Evolutionary conservation across 2,329 filamentous ascomycete species (phyloP).

Genomic region (Pestalotiopsis sp.): DNA sequence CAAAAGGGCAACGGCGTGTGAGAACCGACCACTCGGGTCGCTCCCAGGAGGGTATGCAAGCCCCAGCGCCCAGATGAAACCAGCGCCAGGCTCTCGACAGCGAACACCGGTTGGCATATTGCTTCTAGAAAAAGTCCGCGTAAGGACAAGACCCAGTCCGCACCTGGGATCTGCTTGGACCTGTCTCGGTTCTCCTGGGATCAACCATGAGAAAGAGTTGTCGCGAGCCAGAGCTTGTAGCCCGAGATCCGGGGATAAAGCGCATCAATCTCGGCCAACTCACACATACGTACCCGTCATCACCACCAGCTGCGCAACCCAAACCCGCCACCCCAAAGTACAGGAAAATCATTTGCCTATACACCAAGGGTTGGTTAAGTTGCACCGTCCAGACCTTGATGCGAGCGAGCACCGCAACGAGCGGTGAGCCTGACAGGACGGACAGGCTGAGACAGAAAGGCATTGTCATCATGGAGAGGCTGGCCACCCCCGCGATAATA

Average conservation of each 20-base stretch:
- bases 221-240: background rate
- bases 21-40: conserved; percentile 6
- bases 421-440: background rate
- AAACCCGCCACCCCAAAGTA: background rate
- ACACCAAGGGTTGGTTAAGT: background rate
- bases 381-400: background rate
- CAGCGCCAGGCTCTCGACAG: background rate
- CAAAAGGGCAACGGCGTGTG: conserved; percentile 1
- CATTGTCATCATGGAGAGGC: background rate
- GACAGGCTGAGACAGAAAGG: background rate
- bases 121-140: conserved; percentile 8
- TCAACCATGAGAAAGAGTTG: background rate
- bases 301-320: background rate
- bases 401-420: background rate
- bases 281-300: background rate
- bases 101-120: background rate
- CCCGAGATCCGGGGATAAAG: background rate
- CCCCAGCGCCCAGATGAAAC: conserved; percentile 9
- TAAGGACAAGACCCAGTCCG: background rate
- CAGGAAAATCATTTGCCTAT: background rate
- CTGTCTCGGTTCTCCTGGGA: conserved; percentile 2
- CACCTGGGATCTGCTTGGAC: background rate
- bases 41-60: conserved; percentile 4
- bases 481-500: background rate
- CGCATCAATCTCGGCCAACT: background rate